Evolutionary conservation across 352 stramenopile species (phyloP), one percentile per base, ranked within the genome.

Genomic region (Globisporangium paroecandrum): DNA sequence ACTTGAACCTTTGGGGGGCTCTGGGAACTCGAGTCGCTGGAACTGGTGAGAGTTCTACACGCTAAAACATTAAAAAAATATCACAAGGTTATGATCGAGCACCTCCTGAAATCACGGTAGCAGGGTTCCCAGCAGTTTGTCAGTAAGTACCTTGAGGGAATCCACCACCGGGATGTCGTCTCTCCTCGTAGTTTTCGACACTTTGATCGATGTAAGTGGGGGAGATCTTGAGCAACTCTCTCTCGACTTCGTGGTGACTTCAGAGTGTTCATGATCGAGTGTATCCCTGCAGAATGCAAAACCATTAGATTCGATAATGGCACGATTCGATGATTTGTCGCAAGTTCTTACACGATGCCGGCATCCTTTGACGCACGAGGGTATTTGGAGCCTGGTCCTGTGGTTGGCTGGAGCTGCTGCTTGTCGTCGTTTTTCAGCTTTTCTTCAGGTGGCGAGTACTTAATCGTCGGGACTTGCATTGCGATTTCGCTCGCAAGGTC

Each of bases 1-100:
- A 68, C 62, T 68, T 68, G 62, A 62, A 68, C 62, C 62, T 41
- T 3, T 68, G 62, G 12, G 4, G 12, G 18, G 36, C 58, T 41
- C 32, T 62, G 3, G 36, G 20, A 25, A 56, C 24, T 29, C 53
- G 62, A 62, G 18, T 32, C 5, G 25, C 25, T 22, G 53, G 53
- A 22, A 68, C 38, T 13, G 62, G 62, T 15, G 54, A 56, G 6
- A 68, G 53, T 8, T 68, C 62, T 5, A 15, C 51, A 12, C 9
- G 20, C 62, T 68, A 10, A 22, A 36, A 7, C 6, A 32, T 25
- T 12, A 22, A 20, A 51, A 24, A 25, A 62, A 5, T 18, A 59
- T 18, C 25, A 24, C 53, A 58, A 58, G 5, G 53, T 38, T 38
- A 22, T 9, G 4, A 51, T 8, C 43, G 2, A 51, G 43, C 22